phyloP scores from a whole-genome alignment of 805 yeast species.

The Metschnikowia gelsemii region DNA sequence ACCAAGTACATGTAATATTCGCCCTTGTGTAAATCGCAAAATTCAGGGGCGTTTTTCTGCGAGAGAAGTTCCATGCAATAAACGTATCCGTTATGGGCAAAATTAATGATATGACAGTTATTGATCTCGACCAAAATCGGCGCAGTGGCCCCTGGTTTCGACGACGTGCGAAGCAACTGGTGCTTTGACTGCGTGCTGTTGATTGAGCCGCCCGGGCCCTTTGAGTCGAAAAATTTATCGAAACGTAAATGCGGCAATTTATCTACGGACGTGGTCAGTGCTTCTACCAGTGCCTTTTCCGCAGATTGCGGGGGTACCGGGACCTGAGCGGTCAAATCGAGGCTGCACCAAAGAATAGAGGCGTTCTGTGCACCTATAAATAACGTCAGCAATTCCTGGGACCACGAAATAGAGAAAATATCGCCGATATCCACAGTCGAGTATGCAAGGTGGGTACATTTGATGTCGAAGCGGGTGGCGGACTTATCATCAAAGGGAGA shows the following conservation, averaged over 20 bases:
- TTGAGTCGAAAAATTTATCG: slow-evolving; percentile 86
- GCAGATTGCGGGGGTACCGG: no score
- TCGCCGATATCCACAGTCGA: slow-evolving; percentile 90
- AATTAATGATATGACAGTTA: slow-evolving; percentile 59
- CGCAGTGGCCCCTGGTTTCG: slow-evolving; percentile 6
- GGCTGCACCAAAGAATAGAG: slow-evolving; percentile 68
- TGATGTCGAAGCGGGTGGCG: slow-evolving; percentile 17
- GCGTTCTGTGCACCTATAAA: slow-evolving; percentile 94
- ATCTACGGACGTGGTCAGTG: slow-evolving; percentile 16
- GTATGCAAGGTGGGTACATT: slow-evolving; percentile 67
- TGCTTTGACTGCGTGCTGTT: slow-evolving; percentile 31
- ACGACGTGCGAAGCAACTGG: slow-evolving; percentile 18
- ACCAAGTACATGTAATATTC: slow-evolving; percentile 23
- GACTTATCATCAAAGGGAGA: slow-evolving; percentile 25
- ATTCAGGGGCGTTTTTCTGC: slow-evolving; percentile 16
- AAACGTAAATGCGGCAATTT: slow-evolving; percentile 59
- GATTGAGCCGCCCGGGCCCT: slow-evolving; percentile 71
- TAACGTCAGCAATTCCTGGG: slow-evolving; percentile 55
- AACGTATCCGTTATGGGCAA: slow-evolving; percentile 91
- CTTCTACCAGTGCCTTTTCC: no score
- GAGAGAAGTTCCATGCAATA: slow-evolving; percentile 56
- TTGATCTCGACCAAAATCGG: slow-evolving; percentile 63
- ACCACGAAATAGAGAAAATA: slow-evolving; percentile 79
- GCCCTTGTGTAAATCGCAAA: slow-evolving; percentile 22
- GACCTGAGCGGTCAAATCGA: slow-evolving; percentile 16